phyloP scores from a whole-genome alignment of 1,284 basidiomycete species.

The Schizophyllum amplum region DNA sequence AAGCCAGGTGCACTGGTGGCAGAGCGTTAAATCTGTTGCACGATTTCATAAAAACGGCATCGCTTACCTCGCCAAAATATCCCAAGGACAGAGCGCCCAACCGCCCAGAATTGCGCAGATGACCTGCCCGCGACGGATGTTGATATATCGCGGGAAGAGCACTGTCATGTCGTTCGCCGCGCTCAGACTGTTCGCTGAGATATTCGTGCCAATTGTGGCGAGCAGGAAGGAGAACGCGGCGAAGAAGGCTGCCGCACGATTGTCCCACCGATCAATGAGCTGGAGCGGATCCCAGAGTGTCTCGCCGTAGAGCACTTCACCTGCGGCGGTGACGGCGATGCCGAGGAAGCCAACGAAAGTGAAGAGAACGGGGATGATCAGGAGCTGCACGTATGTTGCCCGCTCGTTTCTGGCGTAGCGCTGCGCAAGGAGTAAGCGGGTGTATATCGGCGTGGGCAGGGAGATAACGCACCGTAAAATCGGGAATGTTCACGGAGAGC shows the following conservation, averaged over 20 bases:
- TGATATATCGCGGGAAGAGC: slow-evolving; percentile 60
- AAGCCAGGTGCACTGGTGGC: slow-evolving; percentile 33
- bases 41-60: not conserved
- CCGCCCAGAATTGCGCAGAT: slow-evolving; percentile 68
- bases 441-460: slow-evolving; percentile 56
- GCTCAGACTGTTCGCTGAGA: slow-evolving; percentile 68
- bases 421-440: slow-evolving; percentile 69
- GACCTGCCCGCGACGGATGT: slow-evolving; percentile 68
- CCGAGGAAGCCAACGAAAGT: slow-evolving; percentile 45
- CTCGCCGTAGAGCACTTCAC: slow-evolving; percentile 51
- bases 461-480: slow-evolving; percentile 49
- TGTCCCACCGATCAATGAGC: slow-evolving; percentile 64
- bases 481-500: slow-evolving; percentile 66
- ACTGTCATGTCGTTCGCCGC: slow-evolving; percentile 74
- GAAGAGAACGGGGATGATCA: slow-evolving; percentile 65
- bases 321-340: slow-evolving; percentile 64
- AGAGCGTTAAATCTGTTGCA: not conserved
- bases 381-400: slow-evolving; percentile 61
- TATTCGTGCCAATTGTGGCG: slow-evolving; percentile 49
- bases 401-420: slow-evolving; percentile 6
- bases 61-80: slow-evolving; percentile 29
- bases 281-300: slow-evolving; percentile 40
- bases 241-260: slow-evolving; percentile 75
- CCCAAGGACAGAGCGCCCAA: slow-evolving; percentile 54
- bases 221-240: slow-evolving; percentile 60